Evolutionary conservation across 176 grass and related monocot species (phyloP).

Genomic region (Musa itinerans): DNA sequence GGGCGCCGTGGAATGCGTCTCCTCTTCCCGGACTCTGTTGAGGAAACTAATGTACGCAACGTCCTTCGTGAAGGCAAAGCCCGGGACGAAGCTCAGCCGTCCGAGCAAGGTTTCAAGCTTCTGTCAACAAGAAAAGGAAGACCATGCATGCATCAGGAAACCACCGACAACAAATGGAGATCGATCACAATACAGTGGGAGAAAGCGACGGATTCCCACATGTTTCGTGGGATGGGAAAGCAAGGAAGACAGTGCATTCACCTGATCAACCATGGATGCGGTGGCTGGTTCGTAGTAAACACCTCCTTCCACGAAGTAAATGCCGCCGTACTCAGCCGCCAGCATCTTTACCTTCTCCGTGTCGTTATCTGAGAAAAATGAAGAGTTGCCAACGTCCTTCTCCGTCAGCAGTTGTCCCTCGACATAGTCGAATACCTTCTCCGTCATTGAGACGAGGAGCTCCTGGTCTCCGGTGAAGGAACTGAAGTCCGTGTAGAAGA

Average conservation of each 20-base stretch:
- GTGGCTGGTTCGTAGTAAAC: slow-evolving; percentile 29
- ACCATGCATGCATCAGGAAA: not conserved
- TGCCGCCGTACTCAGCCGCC: not conserved
- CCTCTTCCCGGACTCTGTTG: slow-evolving; percentile 30
- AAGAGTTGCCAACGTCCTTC: slow-evolving; percentile 23
- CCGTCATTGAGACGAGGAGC: slow-evolving; percentile 24
- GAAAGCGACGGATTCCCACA: not conserved
- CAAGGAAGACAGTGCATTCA: not conserved
- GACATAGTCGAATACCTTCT: slow-evolving; percentile 30
- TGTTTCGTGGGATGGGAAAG: not conserved
- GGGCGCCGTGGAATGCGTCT: slow-evolving; percentile 23
- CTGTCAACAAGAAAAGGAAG: not conserved
- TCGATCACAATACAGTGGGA: not conserved
- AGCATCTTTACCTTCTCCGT: slow-evolving; percentile 23
- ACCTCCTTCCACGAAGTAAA: slow-evolving; percentile 42
- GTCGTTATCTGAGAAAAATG: slow-evolving; percentile 39
- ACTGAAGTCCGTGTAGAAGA: slow-evolving; percentile 31
- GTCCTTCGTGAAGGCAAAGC: slow-evolving; percentile 39
- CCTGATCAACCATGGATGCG: not conserved
- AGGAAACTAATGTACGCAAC: slow-evolving; percentile 38
- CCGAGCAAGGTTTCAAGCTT: slow-evolving; percentile 24
- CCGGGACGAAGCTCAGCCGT: slow-evolving; percentile 18
- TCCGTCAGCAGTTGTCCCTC: slow-evolving; percentile 43
- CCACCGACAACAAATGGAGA: not conserved
- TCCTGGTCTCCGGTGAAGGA: slow-evolving; percentile 44